Base-by-base conservation (phyloP, 441 rosid species). In the Populus hybrid region DNA sequence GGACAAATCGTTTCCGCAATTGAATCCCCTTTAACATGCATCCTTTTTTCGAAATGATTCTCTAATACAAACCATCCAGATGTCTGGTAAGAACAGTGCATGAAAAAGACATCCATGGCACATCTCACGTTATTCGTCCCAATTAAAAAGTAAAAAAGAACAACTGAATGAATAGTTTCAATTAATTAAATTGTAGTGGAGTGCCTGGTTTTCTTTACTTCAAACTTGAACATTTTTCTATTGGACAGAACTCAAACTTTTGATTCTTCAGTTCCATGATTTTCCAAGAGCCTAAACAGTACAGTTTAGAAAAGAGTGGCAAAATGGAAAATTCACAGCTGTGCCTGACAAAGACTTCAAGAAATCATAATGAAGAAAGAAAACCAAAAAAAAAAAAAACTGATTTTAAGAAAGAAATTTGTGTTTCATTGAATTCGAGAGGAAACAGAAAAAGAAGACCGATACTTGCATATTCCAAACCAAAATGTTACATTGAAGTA, bases 1-100 rank as follows among this genome's bases (percentile, higher is more conserved):
- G 30, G 59, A 38, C 23, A 78, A 46, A 38, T 75, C 50, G 59
- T 75, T 63, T 74, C 69, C 75, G 38, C 69, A 73, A 68, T 21
- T 24, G 71, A 53, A 16, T 67, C 53, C 64, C 46, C 66, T 73
- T 23, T 73, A 23, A 67, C 50, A 38, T 24, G 76, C 77, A 80
- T 57, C 67, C 69, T 77, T 75, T 57, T 70, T 61, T 63, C 65
- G 10, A 23, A 10, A 23, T 64, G 63, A 14, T 35, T 72, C 75
- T 72, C 67, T 21, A 69, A 30, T 34, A 71, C 42, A 53, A 71
- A 71, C 42, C 78, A 69, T 35, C 38, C 66, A 72, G 63, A 20
- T 70, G 74, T 30, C 23, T 35, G 70, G 8, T 28, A 14, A 53
- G 10, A 78, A 67, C n/a, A 75, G 36, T 16, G 36, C 59, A 34